These are phyloP conservation scores for Pseudognaphalium luteoalbum DNA, from an alignment of 129 eudicot species.

Conservation along the genomic window DNA sequence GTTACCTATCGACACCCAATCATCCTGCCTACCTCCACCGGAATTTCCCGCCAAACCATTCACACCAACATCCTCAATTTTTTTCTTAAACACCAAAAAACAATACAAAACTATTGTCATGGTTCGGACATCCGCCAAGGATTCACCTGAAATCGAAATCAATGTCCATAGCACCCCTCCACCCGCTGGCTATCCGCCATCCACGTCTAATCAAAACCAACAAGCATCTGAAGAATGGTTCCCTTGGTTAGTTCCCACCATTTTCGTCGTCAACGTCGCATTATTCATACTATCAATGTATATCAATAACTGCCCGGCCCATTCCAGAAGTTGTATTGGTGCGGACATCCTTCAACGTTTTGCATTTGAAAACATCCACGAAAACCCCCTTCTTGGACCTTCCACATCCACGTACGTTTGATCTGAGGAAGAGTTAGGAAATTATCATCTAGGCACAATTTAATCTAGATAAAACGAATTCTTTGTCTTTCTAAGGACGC, in stretches of 20 bases:
- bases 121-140: constrained; percentile 31
- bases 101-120: constrained; percentile 17
- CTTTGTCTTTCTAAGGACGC: too few species aligned
- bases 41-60: constrained; percentile 16
- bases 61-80: constrained; percentile 3
- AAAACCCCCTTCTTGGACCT: constrained; percentile 91
- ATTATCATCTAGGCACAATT: too few species aligned
- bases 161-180: constrained; percentile 33
- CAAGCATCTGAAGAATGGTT: constrained; percentile 35
- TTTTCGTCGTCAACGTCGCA: constrained; percentile 39
- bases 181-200: not conserved
- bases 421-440: too few species aligned
- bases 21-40: constrained; percentile 1
- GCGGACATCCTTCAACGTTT: constrained; percentile 42
- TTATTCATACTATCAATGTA: constrained; percentile 52
- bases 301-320: constrained; percentile 61
- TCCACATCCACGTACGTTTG: constrained; percentile 60
- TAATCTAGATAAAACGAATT: too few species aligned
- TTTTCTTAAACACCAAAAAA: constrained; percentile 6
- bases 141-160: constrained; percentile 37
- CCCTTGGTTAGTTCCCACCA: constrained; percentile 63
- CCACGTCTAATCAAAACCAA: not conserved
- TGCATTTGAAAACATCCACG: constrained; percentile 51
- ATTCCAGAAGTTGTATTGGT: constrained; percentile 47
- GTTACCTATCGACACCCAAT: not conserved